A percentile compares a stretch with the other conserved stretches of the same genome.
These are phyloP conservation scores for Phytopythium litorale DNA, from an alignment of 352 stramenopile species.

Conservation along the genomic window DNA sequence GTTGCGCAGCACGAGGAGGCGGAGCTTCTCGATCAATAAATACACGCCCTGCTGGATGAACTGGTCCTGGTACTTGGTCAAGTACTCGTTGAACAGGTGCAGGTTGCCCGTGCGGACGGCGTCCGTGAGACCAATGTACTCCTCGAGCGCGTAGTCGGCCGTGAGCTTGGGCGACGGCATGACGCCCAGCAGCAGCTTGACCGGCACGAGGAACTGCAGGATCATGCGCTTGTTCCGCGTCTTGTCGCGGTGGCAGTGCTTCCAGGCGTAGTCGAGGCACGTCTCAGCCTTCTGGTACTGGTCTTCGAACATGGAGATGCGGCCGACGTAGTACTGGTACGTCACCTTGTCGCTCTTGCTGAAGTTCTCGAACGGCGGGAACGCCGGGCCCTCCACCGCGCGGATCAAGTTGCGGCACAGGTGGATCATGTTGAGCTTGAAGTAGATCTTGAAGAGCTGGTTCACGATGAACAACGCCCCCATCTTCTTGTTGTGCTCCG, in stretches of 20 bases:
- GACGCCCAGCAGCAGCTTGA: constrained; percentile 92
- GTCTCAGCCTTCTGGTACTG: constrained; percentile 93
- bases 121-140: constrained; percentile 88
- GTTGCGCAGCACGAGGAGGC: constrained; percentile 93
- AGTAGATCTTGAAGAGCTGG: constrained; percentile 97
- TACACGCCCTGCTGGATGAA: constrained; percentile 94
- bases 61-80: constrained; percentile 88
- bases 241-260: constrained; percentile 86
- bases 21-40: constrained; percentile 95
- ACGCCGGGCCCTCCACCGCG: constrained; percentile 72
- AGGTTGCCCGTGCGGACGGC: constrained; percentile 91
- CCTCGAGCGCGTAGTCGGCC: constrained; percentile 85
- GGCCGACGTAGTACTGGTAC: constrained; percentile 95
- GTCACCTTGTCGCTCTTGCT: constrained; percentile 90
- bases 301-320: constrained; percentile 97
- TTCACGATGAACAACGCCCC: constrained; percentile 92
- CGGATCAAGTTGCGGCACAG: constrained; percentile 94
- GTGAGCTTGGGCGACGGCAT: constrained; percentile 90
- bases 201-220: constrained; percentile 93
- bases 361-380: constrained; percentile 77
- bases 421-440: constrained; percentile 92
- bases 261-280: constrained; percentile 93
- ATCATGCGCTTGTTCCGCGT: constrained; percentile 93
- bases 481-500: constrained; percentile 83
- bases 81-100: constrained; percentile 89